Evolutionary conservation across 208 protist genomes (phyloP).

Genomic region (Wallacemonas collosoma): DNA sequence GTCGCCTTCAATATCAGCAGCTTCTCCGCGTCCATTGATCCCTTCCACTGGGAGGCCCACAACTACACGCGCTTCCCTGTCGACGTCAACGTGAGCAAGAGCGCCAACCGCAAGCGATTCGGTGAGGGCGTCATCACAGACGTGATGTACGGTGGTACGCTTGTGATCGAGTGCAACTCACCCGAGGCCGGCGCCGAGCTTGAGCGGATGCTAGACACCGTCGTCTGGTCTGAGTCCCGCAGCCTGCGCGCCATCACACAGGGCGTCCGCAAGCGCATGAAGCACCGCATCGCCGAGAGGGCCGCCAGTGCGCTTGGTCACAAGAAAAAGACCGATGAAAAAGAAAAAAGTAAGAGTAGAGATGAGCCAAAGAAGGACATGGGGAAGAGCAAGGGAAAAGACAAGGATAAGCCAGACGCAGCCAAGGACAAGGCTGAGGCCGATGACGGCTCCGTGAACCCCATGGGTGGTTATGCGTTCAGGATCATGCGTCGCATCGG

Average conservation of each 20-base stretch:
- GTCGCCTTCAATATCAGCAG: conserved; percentile 54
- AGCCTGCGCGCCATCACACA: conserved; percentile 31
- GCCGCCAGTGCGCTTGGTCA: neutral
- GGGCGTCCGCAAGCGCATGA: conserved; percentile 46
- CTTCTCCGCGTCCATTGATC: conserved; percentile 80
- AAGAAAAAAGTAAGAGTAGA: conserved; percentile 11
- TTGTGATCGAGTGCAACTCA: conserved; percentile 65
- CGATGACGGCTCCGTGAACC: neutral
- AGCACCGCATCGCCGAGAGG: conserved; percentile 8
- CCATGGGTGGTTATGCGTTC: conserved; percentile 25
- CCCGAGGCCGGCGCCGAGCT: conserved; percentile 36
- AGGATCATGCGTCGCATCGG: conserved; percentile 60
- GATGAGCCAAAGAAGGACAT: conserved; percentile 6
- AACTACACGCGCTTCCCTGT: conserved; percentile 53
- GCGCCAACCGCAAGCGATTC: conserved; percentile 32
- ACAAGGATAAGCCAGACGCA: neutral
- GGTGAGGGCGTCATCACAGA: conserved; percentile 86
- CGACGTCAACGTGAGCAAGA: conserved; percentile 43
- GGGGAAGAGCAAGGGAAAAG: conserved; percentile 2
- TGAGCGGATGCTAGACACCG: conserved; percentile 38
- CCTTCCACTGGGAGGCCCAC: conserved; percentile 54
- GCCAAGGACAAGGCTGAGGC: neutral
- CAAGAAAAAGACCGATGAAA: conserved; percentile 7
- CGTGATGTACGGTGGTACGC: conserved; percentile 84
- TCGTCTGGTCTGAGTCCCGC: conserved; percentile 45